These are phyloP conservation scores for Russula sp. DNA, from an alignment of 768 basidiomycete species.

Conservation along the genomic window DNA sequence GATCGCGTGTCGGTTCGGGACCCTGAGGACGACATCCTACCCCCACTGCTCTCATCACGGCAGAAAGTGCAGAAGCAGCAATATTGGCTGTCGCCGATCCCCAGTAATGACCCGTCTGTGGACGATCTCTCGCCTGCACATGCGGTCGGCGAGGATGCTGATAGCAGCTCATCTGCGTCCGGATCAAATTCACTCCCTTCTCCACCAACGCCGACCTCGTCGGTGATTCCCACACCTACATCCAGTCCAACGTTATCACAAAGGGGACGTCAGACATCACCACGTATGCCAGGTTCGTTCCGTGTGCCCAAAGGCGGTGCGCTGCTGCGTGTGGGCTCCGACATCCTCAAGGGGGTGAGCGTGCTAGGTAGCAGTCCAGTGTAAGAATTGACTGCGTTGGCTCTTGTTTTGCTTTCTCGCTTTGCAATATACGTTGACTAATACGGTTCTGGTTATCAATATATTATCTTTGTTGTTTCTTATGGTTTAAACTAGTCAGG, in stretches of 20 bases:
- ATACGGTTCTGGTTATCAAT: not conserved
- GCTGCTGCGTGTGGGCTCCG: slow-evolving; percentile 34
- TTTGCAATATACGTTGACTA: not conserved
- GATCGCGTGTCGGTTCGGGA: slow-evolving; percentile 12
- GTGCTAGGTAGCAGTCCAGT: slow-evolving; percentile 23
- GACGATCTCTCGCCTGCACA: slow-evolving; percentile 15
- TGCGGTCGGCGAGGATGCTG: not conserved
- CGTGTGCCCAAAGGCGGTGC: slow-evolving; percentile 29
- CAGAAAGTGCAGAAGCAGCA: not conserved
- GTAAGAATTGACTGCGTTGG: not conserved
- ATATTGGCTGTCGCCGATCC: slow-evolving; percentile 25
- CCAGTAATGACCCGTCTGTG: slow-evolving; percentile 22
- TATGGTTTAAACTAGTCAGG: not conserved
- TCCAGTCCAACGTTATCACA: slow-evolving; percentile 20
- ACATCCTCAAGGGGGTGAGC: slow-evolving; percentile 36
- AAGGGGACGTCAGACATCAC: slow-evolving; percentile 6
- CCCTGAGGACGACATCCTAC: slow-evolving; percentile 11
- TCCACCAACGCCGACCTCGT: slow-evolving; percentile 26
- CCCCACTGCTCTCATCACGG: slow-evolving; percentile 20
- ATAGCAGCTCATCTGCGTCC: not conserved
- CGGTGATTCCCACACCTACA: slow-evolving; percentile 11
- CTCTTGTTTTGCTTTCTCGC: not conserved
- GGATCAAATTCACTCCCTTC: slow-evolving; percentile 13
- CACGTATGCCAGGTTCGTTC: slow-evolving; percentile 19
- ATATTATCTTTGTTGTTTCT: no score